phyloP scores from a whole-genome alignment of 2,329 filamentous ascomycete genomes.

The Penicillium thymicola region DNA sequence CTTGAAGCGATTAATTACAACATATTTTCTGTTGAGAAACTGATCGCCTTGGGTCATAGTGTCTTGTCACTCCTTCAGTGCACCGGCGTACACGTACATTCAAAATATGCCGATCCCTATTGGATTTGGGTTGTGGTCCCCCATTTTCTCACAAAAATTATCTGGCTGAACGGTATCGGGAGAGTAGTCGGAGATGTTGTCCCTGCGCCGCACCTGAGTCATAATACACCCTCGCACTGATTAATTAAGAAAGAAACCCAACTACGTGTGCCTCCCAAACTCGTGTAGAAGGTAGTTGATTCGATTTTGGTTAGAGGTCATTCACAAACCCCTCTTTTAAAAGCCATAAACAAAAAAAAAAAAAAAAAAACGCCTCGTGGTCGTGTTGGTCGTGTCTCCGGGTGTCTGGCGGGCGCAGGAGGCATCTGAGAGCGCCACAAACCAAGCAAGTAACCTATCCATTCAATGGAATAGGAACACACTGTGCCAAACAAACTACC shows the following conservation, averaged over 20 bases:
- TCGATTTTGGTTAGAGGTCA: conserved; percentile 18
- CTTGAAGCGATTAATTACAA: not conserved
- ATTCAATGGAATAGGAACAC: not conserved
- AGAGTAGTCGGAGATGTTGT: not conserved
- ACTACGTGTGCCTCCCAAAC: not conserved
- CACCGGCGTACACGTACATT: not conserved
- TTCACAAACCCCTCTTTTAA: conserved; percentile 19
- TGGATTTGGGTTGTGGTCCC: not conserved
- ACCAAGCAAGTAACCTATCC: not conserved
- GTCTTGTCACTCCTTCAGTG: not conserved
- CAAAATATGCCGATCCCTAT: not conserved
- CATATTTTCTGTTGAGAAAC: not conserved
- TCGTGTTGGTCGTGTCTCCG: not conserved
- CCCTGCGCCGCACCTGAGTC: not conserved
- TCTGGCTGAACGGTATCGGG: not conserved
- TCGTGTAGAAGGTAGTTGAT: conserved; percentile 13
- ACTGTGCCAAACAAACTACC: not conserved
- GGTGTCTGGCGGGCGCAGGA: not conserved
- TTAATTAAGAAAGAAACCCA: not conserved
- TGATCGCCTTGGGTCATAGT: not conserved
- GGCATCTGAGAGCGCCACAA: not conserved
- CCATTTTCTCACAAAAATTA: not conserved
- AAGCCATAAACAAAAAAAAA: conserved; percentile 16
- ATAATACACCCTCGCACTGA: not conserved
- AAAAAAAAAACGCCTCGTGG: conserved; percentile 21